Percentiles rank a stretch among this genome's conserved stretches.
Conservation (phyloP, 371 early-diverging fungal species). For the Mucor sp. region DNA sequence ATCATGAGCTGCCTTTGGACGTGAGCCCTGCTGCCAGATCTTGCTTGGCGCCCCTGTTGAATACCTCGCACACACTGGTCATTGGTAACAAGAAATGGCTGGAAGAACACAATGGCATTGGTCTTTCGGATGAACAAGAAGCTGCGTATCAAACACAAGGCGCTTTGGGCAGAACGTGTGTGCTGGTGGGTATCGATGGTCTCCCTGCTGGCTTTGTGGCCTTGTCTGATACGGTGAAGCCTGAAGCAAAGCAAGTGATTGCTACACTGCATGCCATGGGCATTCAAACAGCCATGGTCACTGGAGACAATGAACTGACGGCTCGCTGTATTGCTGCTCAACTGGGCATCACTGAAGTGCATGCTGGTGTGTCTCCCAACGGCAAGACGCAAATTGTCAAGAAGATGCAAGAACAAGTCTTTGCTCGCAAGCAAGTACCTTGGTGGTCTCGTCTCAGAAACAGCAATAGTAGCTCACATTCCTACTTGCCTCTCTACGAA, state of each 20-base stretch:
- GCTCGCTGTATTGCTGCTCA: constrained; percentile 73
- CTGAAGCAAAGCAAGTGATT: constrained; percentile 74
- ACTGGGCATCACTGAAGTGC: constrained; percentile 78
- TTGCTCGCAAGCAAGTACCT: constrained; percentile 1
- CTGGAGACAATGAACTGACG: constrained; percentile 89
- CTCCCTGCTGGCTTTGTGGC: constrained; percentile 77
- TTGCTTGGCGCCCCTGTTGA: not conserved
- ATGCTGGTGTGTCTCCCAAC: constrained; percentile 91
- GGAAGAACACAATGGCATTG: constrained; percentile 38
- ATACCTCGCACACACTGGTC: constrained; percentile 16
- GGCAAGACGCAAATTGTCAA: constrained; percentile 85
- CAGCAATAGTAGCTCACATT: not conserved
- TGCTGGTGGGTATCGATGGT: constrained; percentile 72
- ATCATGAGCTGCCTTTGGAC: not conserved
- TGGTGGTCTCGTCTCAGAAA: not conserved
- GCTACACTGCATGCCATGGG: constrained; percentile 75
- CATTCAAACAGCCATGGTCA: constrained; percentile 84
- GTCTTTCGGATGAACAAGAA: constrained; percentile 34
- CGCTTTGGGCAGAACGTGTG: constrained; percentile 76
- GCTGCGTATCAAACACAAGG: constrained; percentile 35
- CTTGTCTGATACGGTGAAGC: constrained; percentile 84
- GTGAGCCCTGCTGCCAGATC: not conserved
- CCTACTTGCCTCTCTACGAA: constrained; percentile 1
- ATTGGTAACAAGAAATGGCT: constrained; percentile 81
- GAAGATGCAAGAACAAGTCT: constrained; percentile 51